These are phyloP conservation scores for Sclerotinia subarctica DNA, from an alignment of 2,329 filamentous ascomycete genomes.

Conservation along the genomic window DNA sequence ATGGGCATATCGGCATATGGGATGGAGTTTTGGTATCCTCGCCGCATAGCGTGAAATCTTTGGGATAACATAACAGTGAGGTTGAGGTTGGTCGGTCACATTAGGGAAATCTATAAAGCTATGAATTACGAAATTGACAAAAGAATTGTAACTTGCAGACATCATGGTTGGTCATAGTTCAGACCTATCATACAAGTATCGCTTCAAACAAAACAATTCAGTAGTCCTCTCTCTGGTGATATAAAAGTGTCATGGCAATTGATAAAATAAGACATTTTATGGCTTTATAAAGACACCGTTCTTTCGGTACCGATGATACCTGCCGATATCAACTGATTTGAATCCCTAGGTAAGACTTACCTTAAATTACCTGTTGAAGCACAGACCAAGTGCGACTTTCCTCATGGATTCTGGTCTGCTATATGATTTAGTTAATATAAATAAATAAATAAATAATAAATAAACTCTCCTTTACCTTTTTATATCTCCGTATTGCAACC, in stretches of 20 bases:
- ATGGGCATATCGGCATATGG: background rate
- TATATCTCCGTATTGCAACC: background rate
- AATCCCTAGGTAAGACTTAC: too few relatives aligned
- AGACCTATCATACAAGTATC: background rate
- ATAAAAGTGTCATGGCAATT: background rate
- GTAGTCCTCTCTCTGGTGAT: background rate
- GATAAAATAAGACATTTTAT: background rate
- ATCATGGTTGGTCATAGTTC: background rate
- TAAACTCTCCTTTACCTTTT: conserved; percentile 5
- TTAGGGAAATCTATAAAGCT: background rate
- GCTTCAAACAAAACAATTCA: background rate
- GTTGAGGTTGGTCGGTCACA: background rate
- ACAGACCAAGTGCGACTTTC: background rate
- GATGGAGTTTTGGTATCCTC: conserved; percentile 1
- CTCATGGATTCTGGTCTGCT: background rate
- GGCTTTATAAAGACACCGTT: background rate
- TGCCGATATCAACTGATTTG: background rate
- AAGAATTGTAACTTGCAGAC: background rate
- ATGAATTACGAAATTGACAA: background rate
- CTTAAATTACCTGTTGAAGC: background rate
- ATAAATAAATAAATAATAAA: too few relatives aligned
- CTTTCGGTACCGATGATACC: background rate
- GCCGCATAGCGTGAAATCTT: background rate
- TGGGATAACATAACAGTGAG: background rate
- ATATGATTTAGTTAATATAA: background rate